Evolutionary conservation across 2,329 filamentous ascomycete species (phyloP).

Genomic region (Fusarium begoniae): DNA sequence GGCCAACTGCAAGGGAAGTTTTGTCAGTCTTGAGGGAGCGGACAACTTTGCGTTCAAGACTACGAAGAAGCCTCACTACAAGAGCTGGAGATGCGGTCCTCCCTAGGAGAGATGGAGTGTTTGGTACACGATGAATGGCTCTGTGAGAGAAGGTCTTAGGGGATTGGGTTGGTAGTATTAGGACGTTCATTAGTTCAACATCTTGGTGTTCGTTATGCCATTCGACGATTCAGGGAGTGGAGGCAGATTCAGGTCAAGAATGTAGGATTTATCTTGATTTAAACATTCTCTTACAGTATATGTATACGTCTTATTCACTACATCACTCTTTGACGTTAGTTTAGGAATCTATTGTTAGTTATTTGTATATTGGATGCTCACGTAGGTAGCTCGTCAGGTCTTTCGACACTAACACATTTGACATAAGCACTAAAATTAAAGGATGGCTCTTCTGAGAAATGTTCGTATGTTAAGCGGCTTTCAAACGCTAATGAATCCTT

Average conservation of each 20-base stretch:
- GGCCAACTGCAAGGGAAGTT: not conserved
- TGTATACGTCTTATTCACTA: not conserved
- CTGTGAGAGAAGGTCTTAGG: not conserved
- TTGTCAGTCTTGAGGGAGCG: not conserved
- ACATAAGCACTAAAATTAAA: no score
- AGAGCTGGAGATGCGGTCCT: conserved; percentile 1
- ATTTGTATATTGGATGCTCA: not conserved
- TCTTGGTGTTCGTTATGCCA: not conserved
- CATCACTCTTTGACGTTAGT: not conserved
- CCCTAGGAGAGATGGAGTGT: accelerated
- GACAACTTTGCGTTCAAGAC: not conserved
- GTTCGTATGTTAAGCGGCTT: not conserved
- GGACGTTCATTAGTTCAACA: not conserved
- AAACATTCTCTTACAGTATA: not conserved
- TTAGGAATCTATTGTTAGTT: not conserved
- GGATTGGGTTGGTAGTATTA: not conserved
- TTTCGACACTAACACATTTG: no score
- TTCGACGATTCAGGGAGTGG: not conserved
- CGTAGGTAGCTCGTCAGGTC: no score
- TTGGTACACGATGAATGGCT: not conserved
- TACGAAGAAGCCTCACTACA: not conserved
- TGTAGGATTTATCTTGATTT: not conserved
- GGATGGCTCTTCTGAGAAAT: no score
- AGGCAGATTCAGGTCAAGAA: not conserved
- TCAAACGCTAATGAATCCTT: not conserved